phyloP scores from a whole-genome alignment of 257 asterid genomes.

The Anisodus acutangulus region DNA sequence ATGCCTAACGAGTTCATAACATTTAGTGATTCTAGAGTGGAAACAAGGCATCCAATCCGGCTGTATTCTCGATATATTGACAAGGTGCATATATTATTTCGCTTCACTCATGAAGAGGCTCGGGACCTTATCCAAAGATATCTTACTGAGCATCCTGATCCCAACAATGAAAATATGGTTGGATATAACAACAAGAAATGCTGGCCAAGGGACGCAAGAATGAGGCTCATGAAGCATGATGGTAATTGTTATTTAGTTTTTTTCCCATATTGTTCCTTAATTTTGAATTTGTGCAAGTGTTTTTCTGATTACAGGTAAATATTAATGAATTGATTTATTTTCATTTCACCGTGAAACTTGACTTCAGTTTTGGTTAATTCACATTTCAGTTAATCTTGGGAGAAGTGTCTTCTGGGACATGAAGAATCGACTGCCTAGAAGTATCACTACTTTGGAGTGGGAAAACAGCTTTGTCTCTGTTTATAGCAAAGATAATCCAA shows the following conservation, averaged over 20 bases:
- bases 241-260: slow-evolving; percentile 50
- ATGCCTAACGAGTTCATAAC: slow-evolving; percentile 97
- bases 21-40: slow-evolving; percentile 81
- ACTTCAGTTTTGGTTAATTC: slow-evolving; percentile 25
- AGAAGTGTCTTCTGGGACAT: slow-evolving; percentile 99
- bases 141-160: slow-evolving; percentile 99
- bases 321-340: background rate
- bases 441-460: slow-evolving; percentile 97
- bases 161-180: slow-evolving; percentile 99
- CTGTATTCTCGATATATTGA: slow-evolving; percentile 95
- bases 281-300: background rate
- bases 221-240: slow-evolving; percentile 99
- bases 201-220: slow-evolving; percentile 99
- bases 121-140: slow-evolving; percentile 98
- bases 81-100: slow-evolving; percentile 92
- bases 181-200: slow-evolving; percentile 98
- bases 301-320: background rate
- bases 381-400: slow-evolving; percentile 77
- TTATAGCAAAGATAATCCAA: slow-evolving; percentile 98
- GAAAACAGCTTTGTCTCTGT: slow-evolving; percentile 97
- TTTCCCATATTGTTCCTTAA: background rate
- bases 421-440: slow-evolving; percentile 98
- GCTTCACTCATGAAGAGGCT: slow-evolving; percentile 97
- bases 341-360: slow-evolving; percentile 27
- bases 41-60: slow-evolving; percentile 88